Evolutionary conservation across 192 early-diverging fungal genomes (phyloP), one percentile per base, ranked within the genome.

Genomic region (Linnemannia zychae): DNA sequence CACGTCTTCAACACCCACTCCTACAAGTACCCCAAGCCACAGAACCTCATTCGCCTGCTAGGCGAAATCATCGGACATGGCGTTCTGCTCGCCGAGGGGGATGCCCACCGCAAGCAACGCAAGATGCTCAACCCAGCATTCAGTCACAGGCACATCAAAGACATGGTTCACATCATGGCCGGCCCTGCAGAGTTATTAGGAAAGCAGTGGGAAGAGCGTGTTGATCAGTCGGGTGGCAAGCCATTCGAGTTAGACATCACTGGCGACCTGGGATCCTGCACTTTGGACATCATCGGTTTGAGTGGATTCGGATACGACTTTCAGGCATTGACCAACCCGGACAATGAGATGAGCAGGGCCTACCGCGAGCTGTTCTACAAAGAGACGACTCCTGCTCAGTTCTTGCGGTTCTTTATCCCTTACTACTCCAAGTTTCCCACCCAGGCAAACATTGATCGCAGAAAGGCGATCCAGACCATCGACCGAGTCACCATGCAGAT

Each of bases 111-210:
- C 60, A 77, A 77, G 40, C 92, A 93, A 65, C 87, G 92, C 44
- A 92, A 91, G 71, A 88, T 92, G 88, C 63, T 93, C 16, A 91
- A 91, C 71, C 92, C 92, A 7, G 89, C 90, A 17, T 93, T 93
- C 46, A 75, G 76, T 12, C 71, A 87, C 68, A 68, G 80, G 28
- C 75, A 87, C 7, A 87, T 92, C 60, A 90, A 90, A 36, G 77
- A 73, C 11, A 88, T 91, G 75, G 83, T 91, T 5, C 86, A 86
- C 3, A 74, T 81, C 37, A 87, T 93, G 82, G 75, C 78, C 6
- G 46, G 52, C 0, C 87, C 88, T 20, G 77, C 67, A 1, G 63
- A 75, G 47, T 34, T 57, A 4, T 48, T 92, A 53, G 76, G 74
- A 24, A 74, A 88, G 48, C 63, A 84, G 11, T 92, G 90, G 91